Conservation (phyloP, 169 alveolate species). For the Plasmodium gonderi region DNA sequence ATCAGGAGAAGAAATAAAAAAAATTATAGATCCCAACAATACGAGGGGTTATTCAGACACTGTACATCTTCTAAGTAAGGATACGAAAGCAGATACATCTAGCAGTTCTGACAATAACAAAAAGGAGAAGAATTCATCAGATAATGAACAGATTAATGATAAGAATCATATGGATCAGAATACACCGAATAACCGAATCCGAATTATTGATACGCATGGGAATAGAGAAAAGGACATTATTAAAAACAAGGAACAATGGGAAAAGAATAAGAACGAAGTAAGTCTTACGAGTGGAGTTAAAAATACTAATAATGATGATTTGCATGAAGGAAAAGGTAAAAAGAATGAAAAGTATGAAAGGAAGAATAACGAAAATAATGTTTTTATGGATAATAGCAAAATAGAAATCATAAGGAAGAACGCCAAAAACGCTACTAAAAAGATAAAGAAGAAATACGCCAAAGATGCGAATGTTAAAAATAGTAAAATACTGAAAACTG, state of each 20-base stretch:
- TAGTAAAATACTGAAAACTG: slow-evolving; percentile 4
- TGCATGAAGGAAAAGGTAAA: not conserved
- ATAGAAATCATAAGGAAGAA: not conserved
- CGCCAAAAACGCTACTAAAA: not conserved
- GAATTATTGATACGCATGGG: too few relatives aligned
- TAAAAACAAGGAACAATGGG: too few relatives aligned
- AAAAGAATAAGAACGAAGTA: not conserved
- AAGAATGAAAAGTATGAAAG: not conserved
- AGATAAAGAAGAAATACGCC: slow-evolving; percentile 23
- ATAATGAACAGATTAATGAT: not conserved
- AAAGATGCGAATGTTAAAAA: slow-evolving; percentile 26
- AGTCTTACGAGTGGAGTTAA: not conserved
- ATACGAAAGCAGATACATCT: not conserved
- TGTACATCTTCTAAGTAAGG: not conserved
- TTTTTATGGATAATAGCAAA: not conserved
- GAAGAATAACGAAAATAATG: not conserved
- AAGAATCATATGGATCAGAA: not conserved
- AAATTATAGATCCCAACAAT: slow-evolving; percentile 73
- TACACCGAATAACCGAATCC: not conserved
- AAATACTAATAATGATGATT: not conserved
- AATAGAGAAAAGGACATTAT: too few relatives aligned
- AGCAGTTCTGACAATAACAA: not conserved
- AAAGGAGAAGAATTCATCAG: not conserved
- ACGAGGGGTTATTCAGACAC: slow-evolving; percentile 43
- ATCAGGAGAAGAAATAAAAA: slow-evolving; percentile 87